phyloP scores from a whole-genome alignment of 352 stramenopile species.

The Pythium dissotocum region DNA sequence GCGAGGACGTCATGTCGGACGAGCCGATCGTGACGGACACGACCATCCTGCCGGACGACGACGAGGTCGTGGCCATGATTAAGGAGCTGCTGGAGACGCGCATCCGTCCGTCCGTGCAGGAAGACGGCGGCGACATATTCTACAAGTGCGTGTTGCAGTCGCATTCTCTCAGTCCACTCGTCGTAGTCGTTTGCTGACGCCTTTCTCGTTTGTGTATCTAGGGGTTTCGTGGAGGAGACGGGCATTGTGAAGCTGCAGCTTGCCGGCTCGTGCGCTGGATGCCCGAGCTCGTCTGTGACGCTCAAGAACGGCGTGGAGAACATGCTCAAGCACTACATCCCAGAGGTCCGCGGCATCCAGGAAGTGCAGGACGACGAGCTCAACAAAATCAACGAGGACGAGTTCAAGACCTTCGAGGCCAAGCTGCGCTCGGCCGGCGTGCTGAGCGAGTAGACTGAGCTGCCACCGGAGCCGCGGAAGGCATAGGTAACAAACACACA shows the following conservation, averaged over 20 bases:
- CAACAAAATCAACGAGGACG: slow-evolving; percentile 73
- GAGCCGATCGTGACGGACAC: slow-evolving; percentile 83
- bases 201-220: slow-evolving; percentile 18
- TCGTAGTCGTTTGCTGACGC: not conserved
- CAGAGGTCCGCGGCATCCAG: slow-evolving; percentile 92
- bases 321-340: slow-evolving; percentile 99
- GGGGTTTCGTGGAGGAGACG: slow-evolving; percentile 94
- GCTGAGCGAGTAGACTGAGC: slow-evolving; percentile 60
- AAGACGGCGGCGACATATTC: slow-evolving; percentile 99
- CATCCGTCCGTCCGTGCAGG: slow-evolving; percentile 98
- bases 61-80: slow-evolving; percentile 99
- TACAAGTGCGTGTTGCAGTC: slow-evolving; percentile 63
- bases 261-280: slow-evolving; percentile 96
- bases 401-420: slow-evolving; percentile 82
- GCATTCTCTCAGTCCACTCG: too few species aligned
- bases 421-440: slow-evolving; percentile 82
- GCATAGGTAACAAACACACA: not conserved
- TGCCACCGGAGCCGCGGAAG: not conserved
- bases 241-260: slow-evolving; percentile 91
- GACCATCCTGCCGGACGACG: slow-evolving; percentile 96
- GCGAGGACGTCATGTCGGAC: slow-evolving; percentile 90
- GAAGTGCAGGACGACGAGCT: slow-evolving; percentile 82
- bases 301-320: slow-evolving; percentile 99
- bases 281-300: slow-evolving; percentile 96
- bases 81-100: slow-evolving; percentile 99